phyloP scores from a whole-genome alignment of 1,139 yeast species.

The Saccharomyces hybrid region DNA sequence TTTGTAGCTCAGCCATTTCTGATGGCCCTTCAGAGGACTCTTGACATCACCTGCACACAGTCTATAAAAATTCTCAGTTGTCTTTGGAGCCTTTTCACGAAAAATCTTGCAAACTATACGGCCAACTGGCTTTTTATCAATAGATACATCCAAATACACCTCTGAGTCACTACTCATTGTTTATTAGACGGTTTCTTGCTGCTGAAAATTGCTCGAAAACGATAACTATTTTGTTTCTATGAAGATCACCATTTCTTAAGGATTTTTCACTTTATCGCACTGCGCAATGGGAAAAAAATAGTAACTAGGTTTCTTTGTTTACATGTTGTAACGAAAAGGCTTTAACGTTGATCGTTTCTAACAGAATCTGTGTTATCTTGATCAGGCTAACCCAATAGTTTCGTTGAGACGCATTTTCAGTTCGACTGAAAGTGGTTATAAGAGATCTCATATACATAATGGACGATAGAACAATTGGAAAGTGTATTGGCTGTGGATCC shows the following conservation, averaged over 20 bases:
- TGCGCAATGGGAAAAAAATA: not conserved
- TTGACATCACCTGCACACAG: conserved; percentile 37
- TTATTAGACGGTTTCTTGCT: not conserved
- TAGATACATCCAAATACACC: conserved; percentile 52
- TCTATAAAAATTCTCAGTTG: conserved; percentile 46
- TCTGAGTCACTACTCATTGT: not conserved
- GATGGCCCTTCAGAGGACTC: conserved; percentile 27
- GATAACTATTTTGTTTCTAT: not conserved
- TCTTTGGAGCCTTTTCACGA: conserved; percentile 48
- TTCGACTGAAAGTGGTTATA: not conserved
- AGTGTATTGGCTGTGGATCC: conserved; percentile 38
- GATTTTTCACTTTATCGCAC: not conserved
- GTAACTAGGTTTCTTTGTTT: not conserved
- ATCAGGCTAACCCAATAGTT: not conserved
- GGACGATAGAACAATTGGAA: not conserved
- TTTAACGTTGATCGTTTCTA: not conserved
- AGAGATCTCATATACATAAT: not conserved
- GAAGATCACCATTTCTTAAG: not conserved
- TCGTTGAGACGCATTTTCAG: not conserved
- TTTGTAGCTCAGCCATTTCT: conserved; percentile 34
- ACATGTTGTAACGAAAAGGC: not conserved
- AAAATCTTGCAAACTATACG: conserved; percentile 58
- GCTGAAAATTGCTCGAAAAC: not conserved
- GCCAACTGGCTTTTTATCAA: conserved; percentile 45
- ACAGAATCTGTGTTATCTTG: not conserved